These are phyloP conservation scores for Sporothrix humicola DNA, from an alignment of 2,329 filamentous ascomycete species.

Conservation along the genomic window DNA sequence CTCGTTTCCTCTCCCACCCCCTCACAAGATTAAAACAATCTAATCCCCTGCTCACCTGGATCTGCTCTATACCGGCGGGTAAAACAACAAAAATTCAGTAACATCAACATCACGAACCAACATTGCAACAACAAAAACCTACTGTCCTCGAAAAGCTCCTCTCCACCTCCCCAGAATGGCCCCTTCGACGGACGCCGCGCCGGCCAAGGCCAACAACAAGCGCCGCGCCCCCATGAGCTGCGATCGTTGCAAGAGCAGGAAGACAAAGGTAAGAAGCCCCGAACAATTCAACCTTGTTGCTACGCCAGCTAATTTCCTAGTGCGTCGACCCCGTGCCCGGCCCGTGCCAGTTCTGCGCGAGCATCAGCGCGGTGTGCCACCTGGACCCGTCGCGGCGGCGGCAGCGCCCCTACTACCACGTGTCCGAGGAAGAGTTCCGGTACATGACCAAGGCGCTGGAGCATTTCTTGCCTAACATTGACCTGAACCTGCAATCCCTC, in stretches of 20 bases:
- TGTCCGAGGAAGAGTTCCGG: conserved; percentile 43
- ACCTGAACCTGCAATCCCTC: conserved; percentile 40
- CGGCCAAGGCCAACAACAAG: conserved; percentile 35
- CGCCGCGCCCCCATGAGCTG: conserved; percentile 43
- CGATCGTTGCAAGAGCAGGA: conserved; percentile 43
- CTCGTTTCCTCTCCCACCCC: too few species aligned
- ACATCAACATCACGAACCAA: background rate
- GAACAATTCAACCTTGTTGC: too few species aligned
- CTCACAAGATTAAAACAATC: conserved; percentile 20
- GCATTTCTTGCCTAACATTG: conserved; percentile 41
- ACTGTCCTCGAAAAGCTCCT: too few species aligned
- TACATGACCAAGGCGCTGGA: conserved; percentile 43
- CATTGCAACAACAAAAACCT: background rate
- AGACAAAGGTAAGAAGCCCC: conserved; percentile 45
- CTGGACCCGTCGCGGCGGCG: conserved; percentile 42
- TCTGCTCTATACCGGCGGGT: background rate
- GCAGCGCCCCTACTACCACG: conserved; percentile 44
- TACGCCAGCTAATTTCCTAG: conserved; percentile 8
- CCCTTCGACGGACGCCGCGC: background rate
- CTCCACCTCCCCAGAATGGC: background rate
- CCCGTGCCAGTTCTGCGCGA: conserved; percentile 42
- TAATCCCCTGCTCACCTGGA: background rate
- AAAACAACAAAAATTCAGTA: background rate
- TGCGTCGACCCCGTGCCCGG: conserved; percentile 41
- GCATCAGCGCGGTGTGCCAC: conserved; percentile 41